Percentiles rank a stretch among this genome's conserved stretches.
These are phyloP conservation scores for Pseudozyma tsukubaensis DNA, from an alignment of 1,284 basidiomycete genomes.

Conservation along the genomic window DNA sequence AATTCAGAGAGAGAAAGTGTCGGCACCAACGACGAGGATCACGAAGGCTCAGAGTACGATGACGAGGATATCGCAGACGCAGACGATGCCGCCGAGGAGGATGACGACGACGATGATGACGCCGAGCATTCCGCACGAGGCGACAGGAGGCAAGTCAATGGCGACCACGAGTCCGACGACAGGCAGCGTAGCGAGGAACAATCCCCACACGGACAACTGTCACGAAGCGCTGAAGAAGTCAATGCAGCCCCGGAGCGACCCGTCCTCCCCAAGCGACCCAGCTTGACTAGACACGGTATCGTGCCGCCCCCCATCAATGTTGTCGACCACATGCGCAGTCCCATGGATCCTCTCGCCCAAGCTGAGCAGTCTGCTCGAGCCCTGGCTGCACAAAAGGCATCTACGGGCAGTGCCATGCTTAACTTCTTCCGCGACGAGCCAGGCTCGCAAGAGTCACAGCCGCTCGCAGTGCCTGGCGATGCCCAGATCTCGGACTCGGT, in stretches of 20 bases:
- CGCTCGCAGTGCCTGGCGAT: slow-evolving; percentile 18
- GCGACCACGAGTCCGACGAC: background rate
- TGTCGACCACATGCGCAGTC: slow-evolving; percentile 21
- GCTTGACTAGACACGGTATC: slow-evolving; percentile 53
- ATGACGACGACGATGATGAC: slow-evolving; percentile 20
- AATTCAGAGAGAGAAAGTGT: slow-evolving; percentile 59
- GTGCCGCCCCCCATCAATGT: slow-evolving; percentile 48
- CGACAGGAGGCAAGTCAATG: background rate
- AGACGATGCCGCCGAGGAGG: slow-evolving; percentile 26
- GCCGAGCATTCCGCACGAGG: slow-evolving; percentile 10
- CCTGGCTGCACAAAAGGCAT: slow-evolving; percentile 41
- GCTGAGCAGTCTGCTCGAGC: slow-evolving; percentile 36
- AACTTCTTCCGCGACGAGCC: slow-evolving; percentile 50
- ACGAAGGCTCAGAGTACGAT: slow-evolving; percentile 47
- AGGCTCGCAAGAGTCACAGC: slow-evolving; percentile 19
- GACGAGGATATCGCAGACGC: slow-evolving; percentile 39
- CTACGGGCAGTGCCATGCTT: slow-evolving; percentile 45
- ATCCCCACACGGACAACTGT: background rate
- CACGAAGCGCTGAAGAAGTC: background rate
- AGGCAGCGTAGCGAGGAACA: background rate
- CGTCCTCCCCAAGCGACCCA: slow-evolving; percentile 52
- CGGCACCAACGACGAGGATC: slow-evolving; percentile 59
- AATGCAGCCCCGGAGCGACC: slow-evolving; percentile 23
- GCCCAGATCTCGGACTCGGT: slow-evolving; percentile 33
- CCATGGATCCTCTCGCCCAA: slow-evolving; percentile 36